Percentiles rank a stretch among this genome's conserved stretches.
Conservation (phyloP, 2,329 filamentous ascomycete genomes). For the Bisporella sp. region DNA sequence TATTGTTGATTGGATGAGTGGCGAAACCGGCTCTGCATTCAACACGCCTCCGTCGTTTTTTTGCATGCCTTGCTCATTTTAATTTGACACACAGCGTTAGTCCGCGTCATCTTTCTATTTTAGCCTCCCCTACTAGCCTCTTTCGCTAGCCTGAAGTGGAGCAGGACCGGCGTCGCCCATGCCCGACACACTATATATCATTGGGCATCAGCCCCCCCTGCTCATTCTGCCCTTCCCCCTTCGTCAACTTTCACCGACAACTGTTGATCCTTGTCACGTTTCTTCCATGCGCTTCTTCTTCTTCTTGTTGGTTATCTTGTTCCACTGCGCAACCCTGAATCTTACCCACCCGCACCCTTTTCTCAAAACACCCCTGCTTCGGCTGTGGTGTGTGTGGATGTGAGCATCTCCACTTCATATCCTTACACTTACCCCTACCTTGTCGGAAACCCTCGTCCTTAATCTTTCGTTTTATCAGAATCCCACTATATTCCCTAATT, state of each 20-base stretch:
- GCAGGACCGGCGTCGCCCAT: too few relatives aligned
- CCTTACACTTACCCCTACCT: slow-evolving; percentile 3
- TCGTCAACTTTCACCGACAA: slow-evolving; percentile 3
- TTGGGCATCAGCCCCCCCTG: slow-evolving; percentile 6
- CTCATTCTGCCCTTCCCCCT: not conserved
- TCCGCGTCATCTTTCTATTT: slow-evolving; percentile 16
- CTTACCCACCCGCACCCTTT: not conserved
- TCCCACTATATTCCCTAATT: not conserved
- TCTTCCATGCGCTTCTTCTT: not conserved
- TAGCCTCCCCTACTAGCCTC: slow-evolving; percentile 7
- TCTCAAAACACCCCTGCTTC: not conserved
- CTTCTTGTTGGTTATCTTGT: not conserved
- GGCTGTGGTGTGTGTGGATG: not conserved
- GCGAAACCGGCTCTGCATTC: not conserved
- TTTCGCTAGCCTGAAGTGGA: slow-evolving; percentile 1
- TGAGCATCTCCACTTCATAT: slow-evolving; percentile 3
- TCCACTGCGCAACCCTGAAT: not conserved
- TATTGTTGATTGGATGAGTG: not conserved
- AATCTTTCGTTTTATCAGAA: slow-evolving; percentile 2
- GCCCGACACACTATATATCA: slow-evolving; percentile 3
- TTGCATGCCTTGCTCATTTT: slow-evolving; percentile 4
- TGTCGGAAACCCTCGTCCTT: slow-evolving; percentile 6
- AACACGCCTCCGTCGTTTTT: not conserved
- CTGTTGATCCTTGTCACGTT: not conserved
- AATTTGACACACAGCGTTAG: slow-evolving; percentile 17